A percentile compares a stretch with the other conserved stretches of the same genome.
These are phyloP conservation scores for Termitomyces sp. DNA, from an alignment of 768 basidiomycete genomes.

Conservation along the genomic window DNA sequence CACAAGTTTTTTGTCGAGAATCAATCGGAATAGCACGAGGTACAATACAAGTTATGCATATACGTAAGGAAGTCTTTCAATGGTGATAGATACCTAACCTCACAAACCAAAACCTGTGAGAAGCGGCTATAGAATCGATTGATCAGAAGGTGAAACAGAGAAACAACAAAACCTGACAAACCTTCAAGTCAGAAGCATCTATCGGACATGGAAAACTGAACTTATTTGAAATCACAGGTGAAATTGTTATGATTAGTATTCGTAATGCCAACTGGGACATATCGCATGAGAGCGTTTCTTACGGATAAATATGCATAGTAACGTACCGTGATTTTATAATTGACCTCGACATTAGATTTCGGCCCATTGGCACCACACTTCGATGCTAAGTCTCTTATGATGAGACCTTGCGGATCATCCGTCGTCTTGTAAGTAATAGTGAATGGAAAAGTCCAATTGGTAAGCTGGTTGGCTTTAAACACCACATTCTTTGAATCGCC, in stretches of 20 bases:
- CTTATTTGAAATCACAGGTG: conserved; percentile 57
- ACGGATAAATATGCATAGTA: neutral
- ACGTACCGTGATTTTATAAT: conserved; percentile 65
- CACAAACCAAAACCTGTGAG: conserved; percentile 10
- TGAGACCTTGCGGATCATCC: conserved; percentile 41
- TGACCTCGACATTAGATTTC: conserved; percentile 45
- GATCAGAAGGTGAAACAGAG: neutral
- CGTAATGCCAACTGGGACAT: conserved; percentile 50
- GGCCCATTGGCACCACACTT: conserved; percentile 54
- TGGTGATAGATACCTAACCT: neutral
- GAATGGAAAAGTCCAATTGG: conserved; percentile 76
- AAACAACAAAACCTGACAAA: conserved; percentile 10
- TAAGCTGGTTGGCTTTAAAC: conserved; percentile 47
- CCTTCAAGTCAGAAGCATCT: conserved; percentile 22
- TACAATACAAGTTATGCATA: neutral
- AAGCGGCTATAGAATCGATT: conserved; percentile 3
- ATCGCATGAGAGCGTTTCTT: neutral
- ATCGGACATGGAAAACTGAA: conserved; percentile 66
- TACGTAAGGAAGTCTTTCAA: neutral
- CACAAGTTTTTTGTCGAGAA: neutral
- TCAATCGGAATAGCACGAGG: neutral
- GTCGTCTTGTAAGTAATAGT: conserved; percentile 52
- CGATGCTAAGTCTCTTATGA: conserved; percentile 55
- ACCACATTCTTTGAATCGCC: conserved; percentile 43
- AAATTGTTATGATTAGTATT: conserved; percentile 59